These are phyloP conservation scores for Hordeum marinum DNA, from an alignment of 176 grass and related monocot genomes.

Conservation along the genomic window DNA sequence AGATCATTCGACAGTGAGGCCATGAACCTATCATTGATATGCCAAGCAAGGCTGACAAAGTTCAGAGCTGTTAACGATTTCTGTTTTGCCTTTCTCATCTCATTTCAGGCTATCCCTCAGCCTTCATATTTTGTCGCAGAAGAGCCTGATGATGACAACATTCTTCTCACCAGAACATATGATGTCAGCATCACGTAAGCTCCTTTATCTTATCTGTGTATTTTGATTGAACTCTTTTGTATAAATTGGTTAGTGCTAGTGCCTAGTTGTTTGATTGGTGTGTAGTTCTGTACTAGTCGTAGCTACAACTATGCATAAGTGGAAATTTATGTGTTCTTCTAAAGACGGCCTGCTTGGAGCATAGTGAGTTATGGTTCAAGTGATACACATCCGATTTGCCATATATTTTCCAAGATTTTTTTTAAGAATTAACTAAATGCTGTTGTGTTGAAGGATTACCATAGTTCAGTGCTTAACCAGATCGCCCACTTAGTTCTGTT, in stretches of 20 bases:
- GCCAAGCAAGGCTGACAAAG: slow-evolving; percentile 6
- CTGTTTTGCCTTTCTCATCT: slow-evolving; percentile 19
- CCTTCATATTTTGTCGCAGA: slow-evolving; percentile 76
- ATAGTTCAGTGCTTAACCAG: neutral
- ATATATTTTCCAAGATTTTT: neutral
- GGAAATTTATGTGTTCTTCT: neutral
- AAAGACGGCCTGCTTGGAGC: neutral
- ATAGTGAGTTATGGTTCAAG: neutral
- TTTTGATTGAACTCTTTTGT: slow-evolving; percentile 9
- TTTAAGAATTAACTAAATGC: neutral
- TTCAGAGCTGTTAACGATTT: slow-evolving; percentile 5
- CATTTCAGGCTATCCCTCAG: slow-evolving; percentile 56
- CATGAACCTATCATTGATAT: slow-evolving; percentile 4
- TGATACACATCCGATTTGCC: neutral
- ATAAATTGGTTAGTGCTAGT: neutral
- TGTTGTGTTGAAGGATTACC: slow-evolving; percentile 1
- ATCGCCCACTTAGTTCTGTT: neutral
- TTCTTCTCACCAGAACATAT: slow-evolving; percentile 89
- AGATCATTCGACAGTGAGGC: slow-evolving; percentile 52
- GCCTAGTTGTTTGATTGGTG: neutral
- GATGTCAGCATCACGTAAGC: slow-evolving; percentile 98
- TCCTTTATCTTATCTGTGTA: slow-evolving; percentile 2
- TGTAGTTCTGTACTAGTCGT: neutral
- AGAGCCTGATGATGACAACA: slow-evolving; percentile 93
- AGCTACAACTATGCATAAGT: neutral